Base-by-base conservation (phyloP, 1,284 basidiomycete species). In the Ceratorhiza oryzae-sativae region DNA sequence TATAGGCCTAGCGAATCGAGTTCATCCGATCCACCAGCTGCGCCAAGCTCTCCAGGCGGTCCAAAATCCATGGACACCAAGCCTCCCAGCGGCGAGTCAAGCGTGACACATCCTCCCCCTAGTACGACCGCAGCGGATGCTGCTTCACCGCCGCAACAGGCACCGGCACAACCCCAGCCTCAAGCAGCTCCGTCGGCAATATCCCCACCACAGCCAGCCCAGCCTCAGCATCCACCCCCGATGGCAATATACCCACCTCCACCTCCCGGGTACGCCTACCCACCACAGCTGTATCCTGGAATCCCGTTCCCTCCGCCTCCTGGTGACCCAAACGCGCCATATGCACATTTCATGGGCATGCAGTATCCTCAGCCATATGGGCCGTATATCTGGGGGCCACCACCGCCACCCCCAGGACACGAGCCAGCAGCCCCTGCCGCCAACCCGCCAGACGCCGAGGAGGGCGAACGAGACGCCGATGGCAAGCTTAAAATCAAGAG, bases 401-500 rank as follows among this genome's bases (percentile, higher is more conserved):
- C 65, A 12, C 65, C 65, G 1, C 65, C 55, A n/a, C 65, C 65
- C 10, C 65, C 65, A 23, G 65, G 65, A 58, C 65, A 70, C 39
- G 65, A 70, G 39, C 65, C 42, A 36, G n/a, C n/a, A n/a, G 53
- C 27, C 12, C 53, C 65, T 25, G 42, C 30, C 4, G 25, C 55
- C 30, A 56, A 70, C 23, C 30, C 39, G 20, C 27, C 12, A 18
- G 65, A 70, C 18, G 51, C 41, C 18, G 65, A 70, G 18, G 65
- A 70, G 1, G 65, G 53, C 18, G 65, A 70, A 42, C 53, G 65
- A 3, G 65, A 70, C 42, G 65, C 65, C 13, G 65, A 70, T 18
- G 65, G 65, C 5, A 70, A 70, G 56, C 45, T 70, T 27, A 70
- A 70, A 39, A 58, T 70, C 53, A 70, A 85, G 75, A 82, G 86